These are phyloP conservation scores for Eucalyptus regnans DNA, from an alignment of 345 rosid genomes.

Conservation along the genomic window DNA sequence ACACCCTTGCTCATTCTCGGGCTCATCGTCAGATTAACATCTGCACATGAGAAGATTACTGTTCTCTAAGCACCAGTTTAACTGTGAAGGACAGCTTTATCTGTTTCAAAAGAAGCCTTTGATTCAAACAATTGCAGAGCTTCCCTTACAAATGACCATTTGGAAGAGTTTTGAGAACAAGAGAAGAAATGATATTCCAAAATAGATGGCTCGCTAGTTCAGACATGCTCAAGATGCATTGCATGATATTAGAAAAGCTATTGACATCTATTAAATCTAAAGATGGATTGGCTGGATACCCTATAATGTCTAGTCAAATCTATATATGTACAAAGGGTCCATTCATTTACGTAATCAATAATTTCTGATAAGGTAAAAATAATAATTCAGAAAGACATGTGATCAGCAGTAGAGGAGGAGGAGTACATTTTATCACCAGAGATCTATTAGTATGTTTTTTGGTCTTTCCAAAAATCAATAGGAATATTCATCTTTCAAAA, in stretches of 20 bases:
- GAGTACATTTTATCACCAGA: neutral
- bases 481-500: neutral
- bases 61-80: neutral
- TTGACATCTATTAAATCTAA: neutral
- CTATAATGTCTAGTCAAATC: neutral
- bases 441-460: neutral
- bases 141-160: neutral
- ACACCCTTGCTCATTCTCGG: neutral
- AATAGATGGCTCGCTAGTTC: neutral
- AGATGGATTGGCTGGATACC: neutral
- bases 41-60: neutral
- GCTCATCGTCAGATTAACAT: neutral
- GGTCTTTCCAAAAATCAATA: neutral
- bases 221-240: neutral
- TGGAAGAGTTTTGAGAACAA: neutral
- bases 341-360: neutral
- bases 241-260: neutral
- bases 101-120: neutral
- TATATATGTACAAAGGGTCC: neutral
- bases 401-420: neutral
- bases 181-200: neutral
- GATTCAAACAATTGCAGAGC: neutral
- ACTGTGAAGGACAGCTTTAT: neutral
- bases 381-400: neutral
- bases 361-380: neutral